These are phyloP conservation scores for Tricholoma flavovirens DNA, from an alignment of 768 basidiomycete species.

Conservation along the genomic window DNA sequence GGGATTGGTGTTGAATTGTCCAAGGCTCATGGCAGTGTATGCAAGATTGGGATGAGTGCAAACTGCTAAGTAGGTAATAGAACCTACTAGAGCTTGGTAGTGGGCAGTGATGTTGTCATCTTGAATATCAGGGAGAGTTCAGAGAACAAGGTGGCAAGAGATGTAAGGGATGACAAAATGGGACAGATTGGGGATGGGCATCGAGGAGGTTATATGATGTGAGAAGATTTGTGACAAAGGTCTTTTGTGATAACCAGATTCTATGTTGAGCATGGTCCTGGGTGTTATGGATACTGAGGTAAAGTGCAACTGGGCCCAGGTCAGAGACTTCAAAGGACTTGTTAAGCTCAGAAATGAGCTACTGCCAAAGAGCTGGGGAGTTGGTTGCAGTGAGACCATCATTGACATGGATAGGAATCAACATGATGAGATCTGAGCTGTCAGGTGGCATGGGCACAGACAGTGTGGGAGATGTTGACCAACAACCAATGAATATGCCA, in stretches of 20 bases:
- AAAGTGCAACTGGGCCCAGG: background rate
- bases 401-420: constrained; percentile 23
- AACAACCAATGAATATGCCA: too few species aligned
- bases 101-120: constrained; percentile 10
- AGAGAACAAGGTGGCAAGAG: too few species aligned
- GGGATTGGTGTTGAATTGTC: constrained; percentile 26
- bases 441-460: constrained; percentile 13
- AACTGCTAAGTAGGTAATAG: constrained; percentile 23
- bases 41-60: constrained; percentile 31
- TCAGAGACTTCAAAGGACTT: constrained; percentile 2
- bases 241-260: background rate
- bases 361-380: constrained; percentile 11
- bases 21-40: constrained; percentile 23
- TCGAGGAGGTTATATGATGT: background rate
- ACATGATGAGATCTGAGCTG: constrained; percentile 9
- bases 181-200: too few species aligned
- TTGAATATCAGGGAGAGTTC: background rate
- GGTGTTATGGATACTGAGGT: background rate
- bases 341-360: constrained; percentile 14
- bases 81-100: constrained; percentile 20
- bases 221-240: background rate
- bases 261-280: background rate
- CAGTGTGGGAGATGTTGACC: constrained; percentile 13
- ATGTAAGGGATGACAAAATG: too few species aligned
- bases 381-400: constrained; percentile 19